phyloP scores from a whole-genome alignment of 2,329 filamentous ascomycete species.

The Bipolaris bicolor region DNA sequence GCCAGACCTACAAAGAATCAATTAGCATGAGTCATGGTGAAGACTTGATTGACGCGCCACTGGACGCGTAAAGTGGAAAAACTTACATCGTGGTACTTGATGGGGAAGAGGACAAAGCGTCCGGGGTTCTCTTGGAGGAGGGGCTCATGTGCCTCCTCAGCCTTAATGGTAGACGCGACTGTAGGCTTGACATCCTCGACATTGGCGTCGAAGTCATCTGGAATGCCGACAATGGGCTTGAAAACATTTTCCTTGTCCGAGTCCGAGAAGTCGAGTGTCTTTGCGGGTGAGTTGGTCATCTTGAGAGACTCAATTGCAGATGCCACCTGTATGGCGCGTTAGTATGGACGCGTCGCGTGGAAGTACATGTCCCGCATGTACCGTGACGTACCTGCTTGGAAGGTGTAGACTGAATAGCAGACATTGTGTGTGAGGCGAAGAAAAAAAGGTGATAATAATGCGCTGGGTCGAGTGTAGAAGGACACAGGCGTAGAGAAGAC shows the following conservation, averaged over 20 bases:
- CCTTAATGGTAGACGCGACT: constrained; percentile 58
- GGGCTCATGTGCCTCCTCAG: constrained; percentile 82
- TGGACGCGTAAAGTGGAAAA: constrained; percentile 48
- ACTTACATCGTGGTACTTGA: constrained; percentile 98
- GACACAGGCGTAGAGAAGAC: constrained; percentile 24
- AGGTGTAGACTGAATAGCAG: constrained; percentile 71
- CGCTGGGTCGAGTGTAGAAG: constrained; percentile 17
- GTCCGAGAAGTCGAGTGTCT: constrained; percentile 80
- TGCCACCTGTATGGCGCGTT: constrained; percentile 68
- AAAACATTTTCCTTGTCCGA: constrained; percentile 85
- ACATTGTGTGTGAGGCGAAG: constrained; percentile 63
- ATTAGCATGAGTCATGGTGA: constrained; percentile 34
- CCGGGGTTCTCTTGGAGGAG: constrained; percentile 94
- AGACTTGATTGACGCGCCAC: constrained; percentile 65
- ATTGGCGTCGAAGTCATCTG: constrained; percentile 49
- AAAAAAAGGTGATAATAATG: constrained; percentile 17
- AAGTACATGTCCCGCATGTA: constrained; percentile 33
- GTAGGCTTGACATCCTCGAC: constrained; percentile 59
- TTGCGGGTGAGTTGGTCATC: constrained; percentile 84
- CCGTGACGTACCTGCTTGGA: constrained; percentile 69
- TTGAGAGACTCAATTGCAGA: constrained; percentile 86
- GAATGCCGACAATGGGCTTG: constrained; percentile 60
- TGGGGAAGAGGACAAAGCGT: constrained; percentile 96
- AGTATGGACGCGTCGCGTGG: constrained; percentile 43
- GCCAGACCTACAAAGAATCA: constrained; percentile 78